Evolutionary conservation across 257 asterid species (phyloP), one percentile per base, ranked within the genome.

Genomic region (Fraxinus pennsylvanica): DNA sequence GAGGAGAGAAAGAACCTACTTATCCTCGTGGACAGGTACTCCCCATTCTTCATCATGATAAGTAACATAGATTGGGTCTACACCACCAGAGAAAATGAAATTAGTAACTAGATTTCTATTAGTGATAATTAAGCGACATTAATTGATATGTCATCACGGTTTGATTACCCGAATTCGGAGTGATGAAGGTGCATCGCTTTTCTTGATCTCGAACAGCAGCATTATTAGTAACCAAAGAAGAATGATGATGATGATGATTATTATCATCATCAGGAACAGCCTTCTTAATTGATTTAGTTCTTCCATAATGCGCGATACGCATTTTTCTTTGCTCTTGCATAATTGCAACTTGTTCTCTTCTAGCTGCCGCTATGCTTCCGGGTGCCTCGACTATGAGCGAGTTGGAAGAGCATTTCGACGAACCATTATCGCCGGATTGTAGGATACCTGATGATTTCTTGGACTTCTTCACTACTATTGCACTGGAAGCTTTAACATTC

Each of bases 41-140:
- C 96, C 97, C 97, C 97, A 91, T 88, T 92, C 96, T 63, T 87
- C 87, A 74, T 92, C 97, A 81, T 92, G 97, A 84, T 92, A 92
- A 69, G 93, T 89, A 68, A 92, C 86, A 73, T 87, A 92, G 68
- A 87, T 78, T 0, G 94, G 97, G 81, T 92, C 97, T 90, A 81
- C 69, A 83, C 73, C 32, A 75, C 22, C 67, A 66, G 14, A 15
- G 17, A 38, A 22, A 12, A 5, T 2, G 32, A 41, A 33, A 75
- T 14, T 36, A 38, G 27, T 65, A 13, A 27, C 14, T 29, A 75
- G 13, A 12, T 12, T 54, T 29, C 57, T 9, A 74, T 36, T 5
- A 15, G 5, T 17, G 45, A 17, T 5, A 7, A 68, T 30, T 7
- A 3, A 68, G 27, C 39, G 30, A n/a, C 8, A 27, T 3, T 43